Evolutionary conservation across 1,284 basidiomycete genomes (phyloP).

Genomic region (Golubevia sp.): DNA sequence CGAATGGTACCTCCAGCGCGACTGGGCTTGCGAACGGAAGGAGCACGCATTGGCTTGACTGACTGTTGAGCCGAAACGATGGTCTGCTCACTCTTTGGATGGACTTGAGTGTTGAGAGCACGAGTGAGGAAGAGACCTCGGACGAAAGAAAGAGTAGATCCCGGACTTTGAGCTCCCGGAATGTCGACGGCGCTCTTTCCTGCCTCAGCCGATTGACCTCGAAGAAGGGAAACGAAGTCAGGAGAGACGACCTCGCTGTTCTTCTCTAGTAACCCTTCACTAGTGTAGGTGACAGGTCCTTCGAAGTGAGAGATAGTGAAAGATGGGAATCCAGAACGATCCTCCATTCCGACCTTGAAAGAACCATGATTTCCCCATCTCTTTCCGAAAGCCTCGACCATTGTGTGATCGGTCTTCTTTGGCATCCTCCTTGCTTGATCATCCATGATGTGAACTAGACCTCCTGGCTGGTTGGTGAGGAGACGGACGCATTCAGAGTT

Average conservation of each 20-base stretch:
- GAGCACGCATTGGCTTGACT: conserved; percentile 88
- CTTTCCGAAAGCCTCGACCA: conserved; percentile 92
- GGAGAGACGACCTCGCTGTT: conserved; percentile 89
- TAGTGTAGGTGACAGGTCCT: conserved; percentile 86
- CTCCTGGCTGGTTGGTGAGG: conserved; percentile 83
- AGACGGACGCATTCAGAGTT: conserved; percentile 87
- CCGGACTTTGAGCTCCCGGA: conserved; percentile 22
- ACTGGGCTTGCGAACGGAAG: conserved; percentile 67
- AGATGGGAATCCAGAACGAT: conserved; percentile 78
- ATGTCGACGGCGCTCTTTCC: conserved; percentile 45
- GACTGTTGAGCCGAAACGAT: conserved; percentile 91
- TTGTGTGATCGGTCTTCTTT: conserved; percentile 89
- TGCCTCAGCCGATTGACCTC: conserved; percentile 66
- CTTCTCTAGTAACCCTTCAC: conserved; percentile 83
- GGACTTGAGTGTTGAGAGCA: conserved; percentile 84
- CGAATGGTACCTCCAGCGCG: conserved; percentile 73
- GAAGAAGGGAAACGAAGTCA: conserved; percentile 86
- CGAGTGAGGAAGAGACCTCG: conserved; percentile 84
- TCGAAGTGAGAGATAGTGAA: conserved; percentile 93
- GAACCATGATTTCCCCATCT: conserved; percentile 90
- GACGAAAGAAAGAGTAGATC: conserved; percentile 72
- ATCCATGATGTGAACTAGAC: conserved; percentile 95
- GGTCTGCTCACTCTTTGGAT: conserved; percentile 88
- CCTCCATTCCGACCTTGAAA: conserved; percentile 66
- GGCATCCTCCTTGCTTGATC: conserved; percentile 84